These are phyloP conservation scores for Pistacia vera DNA, from an alignment of 345 rosid species.

Conservation along the genomic window DNA sequence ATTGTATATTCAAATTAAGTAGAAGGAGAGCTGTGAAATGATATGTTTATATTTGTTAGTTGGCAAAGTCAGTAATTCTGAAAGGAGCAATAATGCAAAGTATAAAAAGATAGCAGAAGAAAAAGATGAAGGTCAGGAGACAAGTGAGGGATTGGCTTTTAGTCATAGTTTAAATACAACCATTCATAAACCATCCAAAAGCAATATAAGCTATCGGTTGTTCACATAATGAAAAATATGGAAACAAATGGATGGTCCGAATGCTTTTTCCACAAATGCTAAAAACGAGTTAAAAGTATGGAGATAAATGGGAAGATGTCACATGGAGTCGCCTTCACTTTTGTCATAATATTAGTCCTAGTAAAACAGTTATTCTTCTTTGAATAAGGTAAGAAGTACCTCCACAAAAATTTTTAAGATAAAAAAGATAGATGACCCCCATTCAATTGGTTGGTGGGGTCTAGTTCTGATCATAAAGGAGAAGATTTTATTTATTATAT, in stretches of 20 bases:
- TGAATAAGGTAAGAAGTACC: background rate
- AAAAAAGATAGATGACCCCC: slow-evolving; percentile 3
- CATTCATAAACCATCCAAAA: background rate
- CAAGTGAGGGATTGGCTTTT: slow-evolving; percentile 16
- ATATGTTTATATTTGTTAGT: background rate
- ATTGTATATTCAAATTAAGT: background rate
- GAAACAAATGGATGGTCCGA: slow-evolving; percentile 11
- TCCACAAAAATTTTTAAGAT: background rate
- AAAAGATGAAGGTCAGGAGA: background rate
- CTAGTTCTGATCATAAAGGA: slow-evolving; percentile 1
- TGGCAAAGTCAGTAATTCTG: slow-evolving; percentile 18
- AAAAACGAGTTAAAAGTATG: slow-evolving; percentile 1
- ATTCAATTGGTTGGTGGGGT: background rate
- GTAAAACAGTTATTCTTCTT: slow-evolving; percentile 15
- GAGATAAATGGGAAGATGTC: slow-evolving; percentile 10
- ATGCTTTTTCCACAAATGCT: slow-evolving; percentile 11
- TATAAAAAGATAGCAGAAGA: background rate
- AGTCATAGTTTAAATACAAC: background rate
- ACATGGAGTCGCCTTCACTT: slow-evolving; percentile 21
- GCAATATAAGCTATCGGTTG: background rate
- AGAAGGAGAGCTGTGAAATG: background rate
- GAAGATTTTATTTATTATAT: background rate
- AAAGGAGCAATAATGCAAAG: background rate
- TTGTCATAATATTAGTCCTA: slow-evolving; percentile 16
- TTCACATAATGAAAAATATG: background rate